Percentiles rank a stretch among this genome's conserved stretches.
These are phyloP conservation scores for Thermothelomyces thermophilus DNA, from an alignment of 2,329 filamentous ascomycete genomes.

Conservation along the genomic window DNA sequence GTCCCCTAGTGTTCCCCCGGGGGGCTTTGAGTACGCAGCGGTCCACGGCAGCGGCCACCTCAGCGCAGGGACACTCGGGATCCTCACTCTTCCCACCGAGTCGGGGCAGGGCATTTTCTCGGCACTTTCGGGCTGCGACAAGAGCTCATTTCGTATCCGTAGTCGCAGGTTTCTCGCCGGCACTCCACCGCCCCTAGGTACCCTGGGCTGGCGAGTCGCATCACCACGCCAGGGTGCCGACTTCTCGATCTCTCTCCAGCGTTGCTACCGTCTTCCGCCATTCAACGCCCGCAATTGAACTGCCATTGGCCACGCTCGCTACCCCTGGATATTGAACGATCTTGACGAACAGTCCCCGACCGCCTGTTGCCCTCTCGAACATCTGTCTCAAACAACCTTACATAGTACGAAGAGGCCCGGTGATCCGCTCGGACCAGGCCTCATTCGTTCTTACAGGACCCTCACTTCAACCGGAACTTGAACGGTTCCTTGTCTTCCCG, in stretches of 20 bases:
- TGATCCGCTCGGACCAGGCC: neutral
- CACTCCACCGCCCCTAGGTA: too few species aligned
- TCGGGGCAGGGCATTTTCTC: constrained; percentile 8
- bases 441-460: constrained; percentile 1
- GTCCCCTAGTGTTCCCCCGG: constrained; percentile 10
- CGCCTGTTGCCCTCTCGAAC: constrained; percentile 5
- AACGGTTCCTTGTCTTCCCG: neutral
- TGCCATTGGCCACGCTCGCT: constrained; percentile 12
- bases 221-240: too few species aligned
- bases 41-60: neutral
- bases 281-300: neutral
- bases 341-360: constrained; percentile 5
- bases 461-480: neutral
- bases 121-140: neutral
- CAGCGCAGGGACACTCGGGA: neutral
- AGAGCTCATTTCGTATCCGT: too few species aligned
- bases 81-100: constrained; percentile 2
- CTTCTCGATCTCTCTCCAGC: neutral
- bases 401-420: too few species aligned
- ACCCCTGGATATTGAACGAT: too few species aligned
- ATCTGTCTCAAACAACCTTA: constrained; percentile 9
- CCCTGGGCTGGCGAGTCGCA: too few species aligned
- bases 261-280: constrained; percentile 8
- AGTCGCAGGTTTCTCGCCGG: neutral
- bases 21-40: constrained; percentile 7